Evolutionary conservation across 75 land plant genomes (phyloP).

Genomic region (Picea sitchensis): DNA sequence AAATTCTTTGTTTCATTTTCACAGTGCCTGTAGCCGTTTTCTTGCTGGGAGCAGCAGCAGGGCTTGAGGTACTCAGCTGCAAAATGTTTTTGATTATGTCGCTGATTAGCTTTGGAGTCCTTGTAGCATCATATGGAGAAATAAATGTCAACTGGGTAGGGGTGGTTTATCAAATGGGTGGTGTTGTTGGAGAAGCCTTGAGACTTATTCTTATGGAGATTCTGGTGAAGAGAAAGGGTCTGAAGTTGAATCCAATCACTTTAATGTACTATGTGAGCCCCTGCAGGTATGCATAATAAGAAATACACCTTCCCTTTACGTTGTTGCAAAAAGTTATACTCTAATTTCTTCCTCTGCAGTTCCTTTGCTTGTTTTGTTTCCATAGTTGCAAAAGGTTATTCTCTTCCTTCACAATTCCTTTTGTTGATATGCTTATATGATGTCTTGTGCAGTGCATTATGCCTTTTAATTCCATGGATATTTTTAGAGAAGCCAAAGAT

Average conservation of each 20-base stretch:
- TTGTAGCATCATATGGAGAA: conserved; percentile 98
- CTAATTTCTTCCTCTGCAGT: neutral
- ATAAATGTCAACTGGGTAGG: conserved; percentile 87
- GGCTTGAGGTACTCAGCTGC: conserved; percentile 74
- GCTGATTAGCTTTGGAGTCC: conserved; percentile 88
- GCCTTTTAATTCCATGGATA: conserved; percentile 91
- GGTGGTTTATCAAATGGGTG: conserved; percentile 96
- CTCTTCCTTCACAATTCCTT: neutral
- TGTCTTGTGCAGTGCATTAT: conserved; percentile 79
- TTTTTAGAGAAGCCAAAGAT: conserved; percentile 94
- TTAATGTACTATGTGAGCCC: conserved; percentile 98
- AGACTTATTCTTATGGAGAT: conserved; percentile 94
- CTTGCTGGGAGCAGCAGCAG: conserved; percentile 79
- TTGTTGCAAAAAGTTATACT: too few relatives aligned
- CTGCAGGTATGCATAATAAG: conserved; percentile 61
- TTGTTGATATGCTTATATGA: neutral
- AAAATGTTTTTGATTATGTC: conserved; percentile 88
- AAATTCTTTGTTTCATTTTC: conserved; percentile 9
- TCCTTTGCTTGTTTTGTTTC: neutral
- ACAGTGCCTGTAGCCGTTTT: conserved; percentile 99
- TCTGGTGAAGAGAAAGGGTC: conserved; percentile 87
- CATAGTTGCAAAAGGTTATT: neutral
- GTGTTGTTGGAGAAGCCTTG: conserved; percentile 91
- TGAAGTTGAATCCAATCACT: conserved; percentile 77
- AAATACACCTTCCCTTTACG: neutral